phyloP scores from a whole-genome alignment of 768 basidiomycete species.

The Tylopilus sp. region DNA sequence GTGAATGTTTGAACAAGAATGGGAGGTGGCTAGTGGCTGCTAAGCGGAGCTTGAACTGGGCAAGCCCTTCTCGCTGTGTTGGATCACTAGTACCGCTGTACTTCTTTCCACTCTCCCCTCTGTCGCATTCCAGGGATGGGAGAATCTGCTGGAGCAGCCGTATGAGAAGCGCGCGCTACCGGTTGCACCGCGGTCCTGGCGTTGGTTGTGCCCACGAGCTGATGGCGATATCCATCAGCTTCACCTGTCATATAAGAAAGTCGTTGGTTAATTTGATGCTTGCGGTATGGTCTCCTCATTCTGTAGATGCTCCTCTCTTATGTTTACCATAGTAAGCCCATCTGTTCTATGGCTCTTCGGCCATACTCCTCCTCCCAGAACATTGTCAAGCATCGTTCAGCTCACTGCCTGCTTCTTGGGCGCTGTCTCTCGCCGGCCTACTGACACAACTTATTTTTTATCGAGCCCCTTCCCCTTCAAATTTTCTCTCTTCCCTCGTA shows the following conservation, averaged over 20 bases:
- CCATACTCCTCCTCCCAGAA: not conserved
- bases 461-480: not conserved
- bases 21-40: no score
- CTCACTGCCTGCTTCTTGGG: not conserved
- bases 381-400: not conserved
- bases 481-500: not conserved
- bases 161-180: not conserved
- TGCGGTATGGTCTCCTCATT: not conserved
- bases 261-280: not conserved
- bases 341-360: not conserved
- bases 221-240: no score
- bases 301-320: not conserved
- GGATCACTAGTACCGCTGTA: no score
- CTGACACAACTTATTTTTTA: not conserved
- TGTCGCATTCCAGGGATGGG: no score
- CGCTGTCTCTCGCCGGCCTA: constrained; percentile 1
- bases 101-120: no score
- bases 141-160: no score
- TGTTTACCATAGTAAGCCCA: not conserved
- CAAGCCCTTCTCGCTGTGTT: no score
- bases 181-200: not conserved
- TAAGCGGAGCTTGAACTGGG: no score
- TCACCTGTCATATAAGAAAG: not conserved
- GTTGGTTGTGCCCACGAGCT: no score
- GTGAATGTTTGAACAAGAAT: no score